Base-by-base conservation (phyloP, 805 yeast genomes). In the Vanderwaltozyma yarrowii region DNA sequence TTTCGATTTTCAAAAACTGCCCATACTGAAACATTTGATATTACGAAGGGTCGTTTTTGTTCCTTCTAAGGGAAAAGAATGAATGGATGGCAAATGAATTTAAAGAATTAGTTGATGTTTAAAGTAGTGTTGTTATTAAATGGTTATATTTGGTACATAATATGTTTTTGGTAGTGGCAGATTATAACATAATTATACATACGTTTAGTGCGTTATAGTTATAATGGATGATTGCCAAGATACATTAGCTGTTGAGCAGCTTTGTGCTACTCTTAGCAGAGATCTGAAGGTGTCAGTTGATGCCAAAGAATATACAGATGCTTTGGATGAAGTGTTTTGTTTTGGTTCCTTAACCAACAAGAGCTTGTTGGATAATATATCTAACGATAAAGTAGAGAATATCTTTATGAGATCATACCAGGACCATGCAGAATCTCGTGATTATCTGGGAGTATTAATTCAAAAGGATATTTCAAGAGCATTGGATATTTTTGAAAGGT, bases 351-450 rank as follows among this genome's bases (percentile, higher is more conserved):
- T 20, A 3, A 16, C 23, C 5, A 16, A 23, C 15, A 30, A 23
- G 1, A 10, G 3, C 3, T 8, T 28, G n/a, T 11, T 29, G 10
- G 26, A 29, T 8, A 24, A 26, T n/a, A 30, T 37, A 2, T 14
- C 42, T 12, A 33, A 34, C 18, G 47, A 44, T 8, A 31, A 48
- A 12, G 36, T 46, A 3, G 59, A 52, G 35, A 43, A 43, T 20
- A 40, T 54, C 4, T 16, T 56, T 6, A 43, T 42, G 4, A 43
- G 60, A 30, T 44, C 59, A 4, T 55, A 47, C 26, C 57, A 54
- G 23, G 60, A 54, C 27, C 59, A 56, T 39, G 37, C 40, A 11
- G 52, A 44, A 14, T 47, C 60, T 3, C 44, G 51, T 20, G 35
- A 38, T 3, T 33, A 47, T 40, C 32, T 56, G 26, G 33, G 38